Conservation (phyloP, 1,139 yeast species). For the Spathaspora sp. region DNA sequence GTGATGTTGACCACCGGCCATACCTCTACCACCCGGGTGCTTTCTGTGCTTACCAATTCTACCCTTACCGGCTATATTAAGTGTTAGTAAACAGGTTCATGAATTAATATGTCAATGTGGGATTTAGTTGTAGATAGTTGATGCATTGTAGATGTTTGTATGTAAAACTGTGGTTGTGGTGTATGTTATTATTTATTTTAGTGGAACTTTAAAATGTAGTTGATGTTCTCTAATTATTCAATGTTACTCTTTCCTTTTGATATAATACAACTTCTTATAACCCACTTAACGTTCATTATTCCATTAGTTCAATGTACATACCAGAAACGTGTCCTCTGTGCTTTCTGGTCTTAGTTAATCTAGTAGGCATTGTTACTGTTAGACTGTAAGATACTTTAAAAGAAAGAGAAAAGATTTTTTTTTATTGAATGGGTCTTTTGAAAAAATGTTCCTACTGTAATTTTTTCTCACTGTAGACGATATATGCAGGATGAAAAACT, state of each 20-base stretch:
- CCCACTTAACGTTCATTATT: background rate
- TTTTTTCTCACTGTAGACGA: background rate
- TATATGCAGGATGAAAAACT: conserved; percentile 2
- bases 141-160: no score
- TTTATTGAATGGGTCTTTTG: background rate
- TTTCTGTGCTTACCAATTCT: conserved; percentile 99
- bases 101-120: background rate
- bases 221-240: background rate
- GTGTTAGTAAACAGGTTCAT: conserved; percentile 29
- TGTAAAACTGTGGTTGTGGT: no score
- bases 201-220: no score
- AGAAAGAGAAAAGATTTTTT: conserved; percentile 12
- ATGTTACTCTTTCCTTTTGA: background rate
- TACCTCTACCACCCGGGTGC: conserved; percentile 99
- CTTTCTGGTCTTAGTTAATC: conserved; percentile 99
- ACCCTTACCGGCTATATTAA: conserved; percentile 94
- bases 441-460: background rate
- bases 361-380: conserved; percentile 85
- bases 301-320: conserved; percentile 44
- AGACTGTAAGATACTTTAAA: conserved; percentile 6
- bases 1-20: conserved; percentile 99
- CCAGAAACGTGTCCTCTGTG: conserved; percentile 99
- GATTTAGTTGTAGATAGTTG: background rate
- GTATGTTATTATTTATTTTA: no score
- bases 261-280: background rate